Percentiles rank a stretch among this genome's conserved stretches.
These are phyloP conservation scores for Cercospora sp. DNA, from an alignment of 2,329 filamentous ascomycete species.

Conservation along the genomic window DNA sequence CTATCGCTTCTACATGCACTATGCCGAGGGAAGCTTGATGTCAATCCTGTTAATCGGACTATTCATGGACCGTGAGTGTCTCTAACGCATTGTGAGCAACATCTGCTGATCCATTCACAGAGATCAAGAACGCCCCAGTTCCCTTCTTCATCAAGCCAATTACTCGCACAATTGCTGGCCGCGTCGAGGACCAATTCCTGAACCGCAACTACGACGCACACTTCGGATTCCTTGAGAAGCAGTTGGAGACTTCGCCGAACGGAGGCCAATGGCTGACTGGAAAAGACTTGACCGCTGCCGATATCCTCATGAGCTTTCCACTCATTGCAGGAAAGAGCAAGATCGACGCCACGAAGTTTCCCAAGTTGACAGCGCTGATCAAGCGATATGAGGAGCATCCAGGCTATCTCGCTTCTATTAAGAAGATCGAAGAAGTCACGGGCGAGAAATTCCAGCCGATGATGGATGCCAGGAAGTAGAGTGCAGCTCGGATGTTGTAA, in stretches of 20 bases:
- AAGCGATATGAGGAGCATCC: constrained; percentile 48
- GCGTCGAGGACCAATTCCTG: constrained; percentile 49
- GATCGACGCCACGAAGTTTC: constrained; percentile 47
- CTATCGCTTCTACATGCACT: constrained; percentile 74
- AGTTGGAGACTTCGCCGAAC: constrained; percentile 49
- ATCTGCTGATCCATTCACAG: constrained; percentile 20
- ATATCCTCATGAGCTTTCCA: constrained; percentile 56
- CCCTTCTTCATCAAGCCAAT: constrained; percentile 71
- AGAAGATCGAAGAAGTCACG: constrained; percentile 50
- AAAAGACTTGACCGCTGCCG: constrained; percentile 51
- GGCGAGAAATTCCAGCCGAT: constrained; percentile 32
- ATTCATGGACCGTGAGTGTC: constrained; percentile 57
- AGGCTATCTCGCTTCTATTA: constrained; percentile 50
- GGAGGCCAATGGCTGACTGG: constrained; percentile 55
- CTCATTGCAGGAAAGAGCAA: constrained; percentile 48
- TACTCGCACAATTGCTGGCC: constrained; percentile 55
- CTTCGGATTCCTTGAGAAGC: constrained; percentile 53
- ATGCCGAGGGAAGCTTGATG: constrained; percentile 82
- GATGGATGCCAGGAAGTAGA: constrained; percentile 9
- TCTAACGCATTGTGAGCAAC: not conserved
- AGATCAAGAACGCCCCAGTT: constrained; percentile 52
- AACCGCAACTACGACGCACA: constrained; percentile 51
- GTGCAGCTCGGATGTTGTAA: not conserved
- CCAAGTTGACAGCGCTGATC: constrained; percentile 50
- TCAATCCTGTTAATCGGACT: constrained; percentile 64